Conservation (phyloP, 2,329 filamentous ascomycete species). For the Penicillium palitans region DNA sequence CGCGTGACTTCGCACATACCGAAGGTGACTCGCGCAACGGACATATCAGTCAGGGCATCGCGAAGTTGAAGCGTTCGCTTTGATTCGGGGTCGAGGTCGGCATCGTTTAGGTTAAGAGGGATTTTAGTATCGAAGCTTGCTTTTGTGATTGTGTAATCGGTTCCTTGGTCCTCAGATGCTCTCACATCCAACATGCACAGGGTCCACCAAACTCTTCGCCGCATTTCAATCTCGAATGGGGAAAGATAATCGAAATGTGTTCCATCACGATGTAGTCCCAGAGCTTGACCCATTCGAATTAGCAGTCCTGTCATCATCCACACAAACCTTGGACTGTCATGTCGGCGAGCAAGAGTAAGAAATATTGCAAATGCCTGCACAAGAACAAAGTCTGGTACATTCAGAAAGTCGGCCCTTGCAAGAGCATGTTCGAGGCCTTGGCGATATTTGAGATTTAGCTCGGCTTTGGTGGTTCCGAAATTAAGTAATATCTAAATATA, state of each 20-base stretch:
- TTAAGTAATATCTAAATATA: conserved; percentile 14
- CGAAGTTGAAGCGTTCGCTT: conserved; percentile 50
- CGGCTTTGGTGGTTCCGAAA: conserved; percentile 21
- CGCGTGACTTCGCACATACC: conserved; percentile 41
- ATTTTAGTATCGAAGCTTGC: conserved; percentile 60
- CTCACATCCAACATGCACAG: conserved; percentile 57
- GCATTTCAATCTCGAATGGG: conserved; percentile 52
- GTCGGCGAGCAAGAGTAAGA: conserved; percentile 19
- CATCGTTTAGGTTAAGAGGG: conserved; percentile 53
- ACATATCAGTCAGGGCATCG: conserved; percentile 57
- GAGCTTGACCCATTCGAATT: conserved; percentile 23
- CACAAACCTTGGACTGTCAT: conserved; percentile 25
- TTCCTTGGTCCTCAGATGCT: conserved; percentile 63
- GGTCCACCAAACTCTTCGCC: conserved; percentile 42
- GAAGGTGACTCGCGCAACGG: conserved; percentile 42
- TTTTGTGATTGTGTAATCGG: conserved; percentile 60
- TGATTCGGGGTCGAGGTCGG: conserved; percentile 51
- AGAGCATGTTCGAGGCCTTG: conserved; percentile 23
- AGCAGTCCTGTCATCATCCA: conserved; percentile 28
- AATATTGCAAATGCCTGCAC: conserved; percentile 24
- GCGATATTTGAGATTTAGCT: conserved; percentile 22
- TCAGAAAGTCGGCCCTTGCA: conserved; percentile 25
- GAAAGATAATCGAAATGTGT: conserved; percentile 39
- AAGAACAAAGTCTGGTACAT: conserved; percentile 18
- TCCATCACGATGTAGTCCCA: conserved; percentile 25